Evolutionary conservation across 257 asterid species (phyloP).

Genomic region (Solanum sejunctum): DNA sequence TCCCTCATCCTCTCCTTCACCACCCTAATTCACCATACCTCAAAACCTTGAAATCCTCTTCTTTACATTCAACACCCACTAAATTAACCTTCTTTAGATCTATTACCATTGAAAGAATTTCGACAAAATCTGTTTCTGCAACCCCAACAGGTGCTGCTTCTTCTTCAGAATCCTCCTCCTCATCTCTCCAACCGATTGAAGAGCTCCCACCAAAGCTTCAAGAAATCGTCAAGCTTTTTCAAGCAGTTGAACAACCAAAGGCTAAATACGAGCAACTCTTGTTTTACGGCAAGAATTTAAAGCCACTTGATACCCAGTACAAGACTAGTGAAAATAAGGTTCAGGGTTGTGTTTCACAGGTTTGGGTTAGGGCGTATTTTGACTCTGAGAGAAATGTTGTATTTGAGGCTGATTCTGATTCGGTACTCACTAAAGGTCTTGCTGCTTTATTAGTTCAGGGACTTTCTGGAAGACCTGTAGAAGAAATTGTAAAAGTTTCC

Average conservation of each 20-base stretch:
- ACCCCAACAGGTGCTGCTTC: constrained; percentile 17
- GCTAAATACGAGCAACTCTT: constrained; percentile 68
- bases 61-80: constrained; percentile 12
- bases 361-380: constrained; percentile 64
- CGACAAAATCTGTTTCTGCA: constrained; percentile 24
- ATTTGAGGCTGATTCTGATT: constrained; percentile 89
- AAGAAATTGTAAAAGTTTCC: constrained; percentile 54
- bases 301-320: constrained; percentile 34
- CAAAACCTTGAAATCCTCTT: constrained; percentile 17
- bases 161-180: background rate
- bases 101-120: constrained; percentile 30
- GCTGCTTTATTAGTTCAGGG: constrained; percentile 87
- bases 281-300: constrained; percentile 56
- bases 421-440: constrained; percentile 66
- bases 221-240: constrained; percentile 56
- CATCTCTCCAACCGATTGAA: constrained; percentile 48
- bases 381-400: constrained; percentile 46
- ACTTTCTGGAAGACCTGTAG: constrained; percentile 61
- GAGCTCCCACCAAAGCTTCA: constrained; percentile 76
- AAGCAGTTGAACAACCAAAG: constrained; percentile 49
- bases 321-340: constrained; percentile 60
- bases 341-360: constrained; percentile 80
- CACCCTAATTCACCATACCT: constrained; percentile 13
- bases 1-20: constrained; percentile 15
- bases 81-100: constrained; percentile 17